Percentiles rank a stretch among this genome's conserved stretches.
Evolutionary conservation across 306 rosid genomes (phyloP).

Genomic region (Biancaea sappan): DNA sequence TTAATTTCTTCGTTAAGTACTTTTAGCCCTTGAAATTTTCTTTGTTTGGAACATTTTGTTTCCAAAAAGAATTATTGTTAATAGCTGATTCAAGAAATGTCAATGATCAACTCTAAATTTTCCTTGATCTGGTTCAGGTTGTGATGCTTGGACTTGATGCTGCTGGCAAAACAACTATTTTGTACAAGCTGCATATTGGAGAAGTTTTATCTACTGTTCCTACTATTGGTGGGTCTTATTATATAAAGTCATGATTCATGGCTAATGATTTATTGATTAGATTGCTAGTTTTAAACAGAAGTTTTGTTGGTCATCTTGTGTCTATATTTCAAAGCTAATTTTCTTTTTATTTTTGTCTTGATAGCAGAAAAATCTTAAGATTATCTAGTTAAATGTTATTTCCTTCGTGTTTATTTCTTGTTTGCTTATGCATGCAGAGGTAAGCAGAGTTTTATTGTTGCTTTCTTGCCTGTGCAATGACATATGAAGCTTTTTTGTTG

Average conservation of each 20-base stretch:
- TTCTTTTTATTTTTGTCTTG: conserved; percentile 1
- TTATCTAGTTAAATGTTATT: conserved; percentile 19
- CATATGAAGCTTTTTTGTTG: not conserved
- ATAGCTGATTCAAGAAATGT: not conserved
- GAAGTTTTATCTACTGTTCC: conserved; percentile 93
- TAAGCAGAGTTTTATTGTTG: conserved; percentile 1
- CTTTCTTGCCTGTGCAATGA: not conserved
- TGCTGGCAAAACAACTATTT: conserved; percentile 90
- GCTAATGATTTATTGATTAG: not conserved
- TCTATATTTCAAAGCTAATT: not conserved
- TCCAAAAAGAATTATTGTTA: not conserved
- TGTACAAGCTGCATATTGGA: conserved; percentile 90
- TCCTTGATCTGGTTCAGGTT: conserved; percentile 57
- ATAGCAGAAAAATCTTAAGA: not conserved
- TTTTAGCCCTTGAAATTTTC: not conserved
- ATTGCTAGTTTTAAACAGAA: not conserved
- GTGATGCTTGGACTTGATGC: conserved; percentile 98
- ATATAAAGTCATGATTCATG: not conserved
- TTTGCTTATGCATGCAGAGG: conserved; percentile 10
- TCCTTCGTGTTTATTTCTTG: not conserved
- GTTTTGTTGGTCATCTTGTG: conserved; percentile 3
- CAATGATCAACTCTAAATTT: not conserved
- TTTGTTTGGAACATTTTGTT: conserved; percentile 1
- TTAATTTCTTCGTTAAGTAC: not conserved
- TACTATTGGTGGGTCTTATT: conserved; percentile 69